These are phyloP conservation scores for Colletotrichum tofieldiae DNA, from an alignment of 2,329 filamentous ascomycete genomes.

Conservation along the genomic window DNA sequence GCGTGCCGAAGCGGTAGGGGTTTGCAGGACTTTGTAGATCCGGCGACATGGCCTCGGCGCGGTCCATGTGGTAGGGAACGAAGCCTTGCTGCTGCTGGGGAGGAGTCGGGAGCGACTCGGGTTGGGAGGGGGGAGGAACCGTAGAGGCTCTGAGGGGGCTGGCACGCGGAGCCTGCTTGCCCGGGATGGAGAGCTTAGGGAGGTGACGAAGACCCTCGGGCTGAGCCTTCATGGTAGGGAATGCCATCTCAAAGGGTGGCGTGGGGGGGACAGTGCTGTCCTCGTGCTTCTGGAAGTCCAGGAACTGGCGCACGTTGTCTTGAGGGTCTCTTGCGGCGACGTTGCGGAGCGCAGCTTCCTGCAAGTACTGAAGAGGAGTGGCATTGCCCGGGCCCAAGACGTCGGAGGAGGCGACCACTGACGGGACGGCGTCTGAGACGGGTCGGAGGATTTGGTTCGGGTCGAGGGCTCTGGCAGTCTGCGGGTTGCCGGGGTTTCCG, in stretches of 20 bases:
- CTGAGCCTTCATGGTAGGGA: slow-evolving; percentile 63
- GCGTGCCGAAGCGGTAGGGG: slow-evolving; percentile 85
- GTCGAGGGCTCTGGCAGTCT: slow-evolving; percentile 72
- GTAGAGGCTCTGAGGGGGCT: slow-evolving; percentile 50
- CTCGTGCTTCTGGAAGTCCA: slow-evolving; percentile 83
- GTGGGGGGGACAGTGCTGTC: slow-evolving; percentile 75
- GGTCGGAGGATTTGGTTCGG: slow-evolving; percentile 73
- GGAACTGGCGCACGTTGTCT: slow-evolving; percentile 93
- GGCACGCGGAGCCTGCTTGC: slow-evolving; percentile 50
- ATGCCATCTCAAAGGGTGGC: slow-evolving; percentile 76
- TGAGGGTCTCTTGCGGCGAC: slow-evolving; percentile 85
- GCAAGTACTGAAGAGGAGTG: slow-evolving; percentile 78
- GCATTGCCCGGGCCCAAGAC: slow-evolving; percentile 80
- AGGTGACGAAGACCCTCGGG: slow-evolving; percentile 71
- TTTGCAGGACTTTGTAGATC: slow-evolving; percentile 72
- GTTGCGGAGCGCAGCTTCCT: slow-evolving; percentile 80
- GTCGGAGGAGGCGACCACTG: slow-evolving; percentile 92
- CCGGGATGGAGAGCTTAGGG: slow-evolving; percentile 75
- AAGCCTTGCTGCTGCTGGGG: slow-evolving; percentile 52
- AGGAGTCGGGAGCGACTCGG: slow-evolving; percentile 44
- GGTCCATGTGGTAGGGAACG: slow-evolving; percentile 68
- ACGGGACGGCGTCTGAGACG: slow-evolving; percentile 82
- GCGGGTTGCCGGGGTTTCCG: slow-evolving; percentile 84
- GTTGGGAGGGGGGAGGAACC: slow-evolving; percentile 49
- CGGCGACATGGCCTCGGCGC: slow-evolving; percentile 65